A percentile compares a stretch with the other conserved stretches of the same genome.
These are phyloP conservation scores for Corymbia citriodora DNA, from an alignment of 441 rosid genomes.

Conservation along the genomic window DNA sequence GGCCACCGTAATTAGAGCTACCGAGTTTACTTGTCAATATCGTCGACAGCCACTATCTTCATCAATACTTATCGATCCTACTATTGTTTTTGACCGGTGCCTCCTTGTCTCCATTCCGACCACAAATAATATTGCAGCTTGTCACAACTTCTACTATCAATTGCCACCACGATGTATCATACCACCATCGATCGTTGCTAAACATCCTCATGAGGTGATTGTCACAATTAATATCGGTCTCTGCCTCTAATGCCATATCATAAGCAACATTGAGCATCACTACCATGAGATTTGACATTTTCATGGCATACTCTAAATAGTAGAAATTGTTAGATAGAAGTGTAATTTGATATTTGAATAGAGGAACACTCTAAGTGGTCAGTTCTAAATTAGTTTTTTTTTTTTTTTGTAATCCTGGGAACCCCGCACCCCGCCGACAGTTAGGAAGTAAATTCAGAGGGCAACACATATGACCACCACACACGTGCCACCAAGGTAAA, in stretches of 20 bases:
- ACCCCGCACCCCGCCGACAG: no score
- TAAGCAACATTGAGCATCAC: rapidly evolving
- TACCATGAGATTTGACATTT: background rate
- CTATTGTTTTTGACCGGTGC: rapidly evolving
- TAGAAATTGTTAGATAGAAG: background rate
- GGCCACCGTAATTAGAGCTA: background rate
- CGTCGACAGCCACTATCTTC: background rate
- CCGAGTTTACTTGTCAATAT: background rate
- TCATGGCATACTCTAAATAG: background rate
- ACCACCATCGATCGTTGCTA: background rate
- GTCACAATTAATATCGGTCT: background rate
- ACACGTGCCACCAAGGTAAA: no score
- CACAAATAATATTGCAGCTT: background rate
- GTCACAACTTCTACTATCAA: background rate
- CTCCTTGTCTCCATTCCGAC: background rate
- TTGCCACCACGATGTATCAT: background rate
- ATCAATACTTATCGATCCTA: background rate
- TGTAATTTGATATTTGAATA: background rate
- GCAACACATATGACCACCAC: no score
- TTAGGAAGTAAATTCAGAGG: no score
- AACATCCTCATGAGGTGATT: background rate
- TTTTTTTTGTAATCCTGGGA: no score
- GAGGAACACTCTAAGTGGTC: background rate
- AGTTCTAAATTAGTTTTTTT: background rate
- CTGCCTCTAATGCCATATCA: background rate